Evolutionary conservation across 2,329 filamentous ascomycete species (phyloP).

Genomic region (Sporothrix schenckii): DNA sequence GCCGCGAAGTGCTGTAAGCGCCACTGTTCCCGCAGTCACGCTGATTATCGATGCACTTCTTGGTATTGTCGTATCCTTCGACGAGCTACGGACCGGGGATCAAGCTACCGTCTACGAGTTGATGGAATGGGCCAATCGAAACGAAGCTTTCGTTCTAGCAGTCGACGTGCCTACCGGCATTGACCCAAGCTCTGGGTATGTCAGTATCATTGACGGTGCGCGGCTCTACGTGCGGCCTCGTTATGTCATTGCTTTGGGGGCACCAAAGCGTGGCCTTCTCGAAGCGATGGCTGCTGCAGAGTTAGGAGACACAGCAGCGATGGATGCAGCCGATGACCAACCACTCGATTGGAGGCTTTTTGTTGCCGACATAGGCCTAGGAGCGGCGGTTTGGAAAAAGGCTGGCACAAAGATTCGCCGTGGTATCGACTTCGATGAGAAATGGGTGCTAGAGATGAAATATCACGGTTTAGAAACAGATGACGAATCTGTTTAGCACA

Average conservation of each 20-base stretch:
- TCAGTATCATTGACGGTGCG: constrained; percentile 70
- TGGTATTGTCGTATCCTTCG: constrained; percentile 83
- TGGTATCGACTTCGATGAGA: constrained; percentile 83
- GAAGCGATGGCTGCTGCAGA: constrained; percentile 69
- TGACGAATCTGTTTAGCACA: constrained; percentile 7
- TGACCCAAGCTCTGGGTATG: constrained; percentile 73
- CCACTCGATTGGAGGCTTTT: constrained; percentile 71
- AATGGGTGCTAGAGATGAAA: constrained; percentile 79
- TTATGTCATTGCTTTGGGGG: constrained; percentile 82
- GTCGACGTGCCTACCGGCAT: constrained; percentile 92
- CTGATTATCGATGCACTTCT: constrained; percentile 88
- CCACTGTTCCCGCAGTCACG: constrained; percentile 66
- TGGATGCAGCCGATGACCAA: constrained; percentile 48
- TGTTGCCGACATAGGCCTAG: constrained; percentile 85
- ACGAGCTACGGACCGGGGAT: constrained; percentile 80
- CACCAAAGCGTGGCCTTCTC: constrained; percentile 81
- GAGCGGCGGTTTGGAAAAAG: constrained; percentile 80
- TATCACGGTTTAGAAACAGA: constrained; percentile 30
- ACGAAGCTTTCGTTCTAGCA: constrained; percentile 77
- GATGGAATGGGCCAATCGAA: constrained; percentile 91
- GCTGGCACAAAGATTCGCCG: constrained; percentile 78
- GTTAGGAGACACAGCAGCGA: constrained; percentile 47
- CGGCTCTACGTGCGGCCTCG: constrained; percentile 79
- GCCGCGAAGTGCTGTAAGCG: constrained; percentile 48
- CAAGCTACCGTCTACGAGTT: constrained; percentile 84